A percentile compares a stretch with the other conserved stretches of the same genome.
These are phyloP conservation scores for Acidomyces sp. DNA, from an alignment of 495 filamentous ascomycete species.

Conservation along the genomic window DNA sequence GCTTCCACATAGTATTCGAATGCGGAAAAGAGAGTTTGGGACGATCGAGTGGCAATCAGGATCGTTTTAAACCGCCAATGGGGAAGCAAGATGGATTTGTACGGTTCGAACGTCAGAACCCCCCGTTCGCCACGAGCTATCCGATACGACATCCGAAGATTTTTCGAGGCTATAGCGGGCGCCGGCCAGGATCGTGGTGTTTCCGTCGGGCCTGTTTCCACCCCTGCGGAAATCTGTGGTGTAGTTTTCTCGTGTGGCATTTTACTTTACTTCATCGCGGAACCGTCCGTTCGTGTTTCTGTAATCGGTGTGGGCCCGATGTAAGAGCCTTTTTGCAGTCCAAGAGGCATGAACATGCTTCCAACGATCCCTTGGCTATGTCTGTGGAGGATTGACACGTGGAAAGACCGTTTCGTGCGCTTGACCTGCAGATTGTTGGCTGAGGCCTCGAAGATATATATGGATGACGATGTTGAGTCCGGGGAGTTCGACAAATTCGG, in stretches of 20 bases:
- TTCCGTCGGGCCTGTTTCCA: background rate
- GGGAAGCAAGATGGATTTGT: constrained; percentile 39
- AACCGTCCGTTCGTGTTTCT: background rate
- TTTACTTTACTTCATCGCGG: background rate
- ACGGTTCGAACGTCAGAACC: constrained; percentile 41
- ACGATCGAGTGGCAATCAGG: constrained; percentile 30
- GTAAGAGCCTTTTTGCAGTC: background rate
- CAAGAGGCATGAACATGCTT: background rate
- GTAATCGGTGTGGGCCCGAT: background rate
- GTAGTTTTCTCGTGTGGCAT: background rate
- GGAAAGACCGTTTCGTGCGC: too few species aligned
- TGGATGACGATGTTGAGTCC: too few species aligned
- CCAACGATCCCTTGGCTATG: background rate
- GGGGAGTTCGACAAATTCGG: too few species aligned
- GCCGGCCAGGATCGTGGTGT: constrained; percentile 1
- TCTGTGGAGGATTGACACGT: background rate
- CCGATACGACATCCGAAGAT: constrained; percentile 34
- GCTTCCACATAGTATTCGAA: constrained; percentile 31
- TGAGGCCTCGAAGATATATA: background rate
- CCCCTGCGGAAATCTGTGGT: background rate
- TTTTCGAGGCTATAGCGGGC: constrained; percentile 16
- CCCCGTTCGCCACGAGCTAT: constrained; percentile 42
- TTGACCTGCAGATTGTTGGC: background rate
- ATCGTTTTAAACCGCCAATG: constrained; percentile 39
- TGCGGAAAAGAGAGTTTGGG: constrained; percentile 27